phyloP scores from a whole-genome alignment of 2,329 filamentous ascomycete species.

The Beauveria asiatica region DNA sequence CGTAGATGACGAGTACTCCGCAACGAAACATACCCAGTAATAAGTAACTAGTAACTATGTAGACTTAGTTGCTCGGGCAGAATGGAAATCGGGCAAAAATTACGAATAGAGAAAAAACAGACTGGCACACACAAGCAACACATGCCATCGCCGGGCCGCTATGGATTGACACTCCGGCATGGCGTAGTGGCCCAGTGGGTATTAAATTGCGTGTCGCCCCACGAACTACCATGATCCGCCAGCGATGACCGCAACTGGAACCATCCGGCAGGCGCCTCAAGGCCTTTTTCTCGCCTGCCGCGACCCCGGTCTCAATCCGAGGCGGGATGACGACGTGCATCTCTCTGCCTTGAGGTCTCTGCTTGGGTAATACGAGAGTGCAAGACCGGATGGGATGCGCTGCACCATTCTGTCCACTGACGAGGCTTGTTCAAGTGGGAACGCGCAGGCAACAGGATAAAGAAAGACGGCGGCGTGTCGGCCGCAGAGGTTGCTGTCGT shows the following conservation, averaged over 20 bases:
- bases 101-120: not conserved
- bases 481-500: too few species aligned
- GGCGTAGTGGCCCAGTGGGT: not conserved
- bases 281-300: not conserved
- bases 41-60: too few species aligned
- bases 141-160: not conserved
- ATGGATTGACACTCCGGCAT: not conserved
- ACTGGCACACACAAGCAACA: not conserved
- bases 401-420: not conserved
- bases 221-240: not conserved
- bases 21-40: too few species aligned
- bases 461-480: too few species aligned
- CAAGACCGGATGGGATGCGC: not conserved
- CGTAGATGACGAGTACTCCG: not conserved
- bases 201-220: not conserved
- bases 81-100: not conserved
- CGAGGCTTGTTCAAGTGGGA: not conserved
- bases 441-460: not conserved
- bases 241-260: not conserved
- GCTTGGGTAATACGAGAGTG: not conserved
- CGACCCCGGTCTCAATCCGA: not conserved
- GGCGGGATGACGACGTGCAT: constrained; percentile 2
- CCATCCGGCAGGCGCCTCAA: not conserved
- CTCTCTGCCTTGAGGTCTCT: too few species aligned
- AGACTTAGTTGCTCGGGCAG: not conserved